These are phyloP conservation scores for Penicillium italicum DNA, from an alignment of 2,329 filamentous ascomycete genomes.

Conservation along the genomic window DNA sequence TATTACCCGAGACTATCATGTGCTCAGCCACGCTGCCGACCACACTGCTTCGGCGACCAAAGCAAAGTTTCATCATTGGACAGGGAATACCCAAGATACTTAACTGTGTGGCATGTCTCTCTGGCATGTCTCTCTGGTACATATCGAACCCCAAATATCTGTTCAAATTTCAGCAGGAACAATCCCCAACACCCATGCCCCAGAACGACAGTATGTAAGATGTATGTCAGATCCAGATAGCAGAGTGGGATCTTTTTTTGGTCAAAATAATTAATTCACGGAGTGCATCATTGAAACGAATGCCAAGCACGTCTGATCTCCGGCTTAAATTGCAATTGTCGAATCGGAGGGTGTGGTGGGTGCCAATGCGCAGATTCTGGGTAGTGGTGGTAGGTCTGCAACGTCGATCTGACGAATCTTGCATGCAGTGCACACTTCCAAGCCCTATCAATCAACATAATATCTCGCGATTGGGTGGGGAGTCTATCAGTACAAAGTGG, in stretches of 20 bases:
- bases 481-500: neutral
- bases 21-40: neutral
- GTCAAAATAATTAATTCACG: neutral
- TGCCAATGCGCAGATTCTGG: neutral
- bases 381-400: neutral
- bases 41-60: neutral
- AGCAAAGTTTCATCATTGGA: neutral
- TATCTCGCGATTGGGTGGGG: neutral
- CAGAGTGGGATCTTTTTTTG: neutral
- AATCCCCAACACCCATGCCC: neutral
- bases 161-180: neutral
- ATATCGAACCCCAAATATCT: neutral
- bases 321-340: slow-evolving; percentile 8
- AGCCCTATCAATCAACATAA: neutral
- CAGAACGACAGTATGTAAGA: neutral
- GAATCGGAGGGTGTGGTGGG: slow-evolving; percentile 11
- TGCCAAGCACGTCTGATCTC: neutral
- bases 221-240: neutral
- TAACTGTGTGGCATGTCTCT: neutral
- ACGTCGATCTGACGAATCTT: slow-evolving; percentile 8
- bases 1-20: slow-evolving; percentile 6
- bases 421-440: slow-evolving; percentile 6
- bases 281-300: neutral
- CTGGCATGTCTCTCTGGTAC: neutral
- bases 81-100: neutral